Evolutionary conservation across 2,329 filamentous ascomycete species (phyloP).

Genomic region (Penicillium sumatraense): DNA sequence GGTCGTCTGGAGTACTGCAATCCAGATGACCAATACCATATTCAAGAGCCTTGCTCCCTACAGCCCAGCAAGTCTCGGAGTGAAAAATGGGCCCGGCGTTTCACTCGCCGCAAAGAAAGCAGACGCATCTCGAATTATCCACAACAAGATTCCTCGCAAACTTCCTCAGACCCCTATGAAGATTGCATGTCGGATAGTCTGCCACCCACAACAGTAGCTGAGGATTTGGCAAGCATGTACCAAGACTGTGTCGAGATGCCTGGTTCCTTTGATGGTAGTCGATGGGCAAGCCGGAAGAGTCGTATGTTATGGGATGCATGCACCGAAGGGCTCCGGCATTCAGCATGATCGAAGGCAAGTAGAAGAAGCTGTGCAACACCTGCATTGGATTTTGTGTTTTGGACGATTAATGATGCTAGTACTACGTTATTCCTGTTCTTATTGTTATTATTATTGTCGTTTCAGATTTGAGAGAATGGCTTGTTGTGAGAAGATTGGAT

Average conservation of each 20-base stretch:
- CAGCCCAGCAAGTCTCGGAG: slow-evolving; percentile 14
- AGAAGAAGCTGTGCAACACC: neutral
- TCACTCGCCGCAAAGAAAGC: slow-evolving; percentile 19
- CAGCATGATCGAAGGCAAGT: neutral
- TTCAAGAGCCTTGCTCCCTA: slow-evolving; percentile 6
- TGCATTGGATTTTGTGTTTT: neutral
- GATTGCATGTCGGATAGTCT: slow-evolving; percentile 14
- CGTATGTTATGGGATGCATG: slow-evolving; percentile 18
- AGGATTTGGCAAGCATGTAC: slow-evolving; percentile 29
- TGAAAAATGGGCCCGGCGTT: slow-evolving; percentile 15
- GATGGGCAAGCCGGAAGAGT: slow-evolving; percentile 28
- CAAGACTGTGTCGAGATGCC: slow-evolving; percentile 33
- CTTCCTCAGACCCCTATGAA: slow-evolving; percentile 14
- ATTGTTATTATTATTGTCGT: slow-evolving; percentile 28
- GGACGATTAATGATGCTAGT: neutral
- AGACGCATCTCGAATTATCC: slow-evolving; percentile 8
- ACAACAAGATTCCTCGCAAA: slow-evolving; percentile 13
- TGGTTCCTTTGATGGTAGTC: slow-evolving; percentile 29
- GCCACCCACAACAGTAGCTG: slow-evolving; percentile 21
- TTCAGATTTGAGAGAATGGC: neutral
- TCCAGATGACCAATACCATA: neutral
- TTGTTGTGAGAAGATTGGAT: slow-evolving; percentile 10
- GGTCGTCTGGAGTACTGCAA: slow-evolving; percentile 4
- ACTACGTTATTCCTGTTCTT: slow-evolving; percentile 21
- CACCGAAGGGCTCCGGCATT: slow-evolving; percentile 1